Conservation (phyloP, 495 filamentous ascomycete species). For the Aspergillus nidulans region DNA sequence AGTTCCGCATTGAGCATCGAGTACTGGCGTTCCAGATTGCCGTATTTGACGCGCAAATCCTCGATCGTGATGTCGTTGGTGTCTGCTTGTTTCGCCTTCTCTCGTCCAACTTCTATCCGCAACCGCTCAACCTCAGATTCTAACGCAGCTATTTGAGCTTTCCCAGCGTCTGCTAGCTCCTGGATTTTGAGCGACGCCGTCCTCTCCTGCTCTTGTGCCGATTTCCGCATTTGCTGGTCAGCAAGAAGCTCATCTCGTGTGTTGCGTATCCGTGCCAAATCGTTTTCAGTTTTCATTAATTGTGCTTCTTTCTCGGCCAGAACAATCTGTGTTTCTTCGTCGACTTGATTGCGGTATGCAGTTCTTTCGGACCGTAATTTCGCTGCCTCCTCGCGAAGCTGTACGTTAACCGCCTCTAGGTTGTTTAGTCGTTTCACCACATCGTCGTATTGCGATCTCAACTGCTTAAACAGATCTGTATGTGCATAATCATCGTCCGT, state of each 20-base stretch:
- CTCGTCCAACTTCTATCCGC: slow-evolving; percentile 46
- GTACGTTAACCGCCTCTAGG: slow-evolving; percentile 80
- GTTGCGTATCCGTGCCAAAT: slow-evolving; percentile 78
- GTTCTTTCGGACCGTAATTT: slow-evolving; percentile 81
- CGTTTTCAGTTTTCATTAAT: slow-evolving; percentile 73
- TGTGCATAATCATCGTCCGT: slow-evolving; percentile 91
- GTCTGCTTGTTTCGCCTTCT: slow-evolving; percentile 36
- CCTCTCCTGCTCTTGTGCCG: slow-evolving; percentile 70
- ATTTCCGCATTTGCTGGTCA: slow-evolving; percentile 74
- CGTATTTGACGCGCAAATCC: slow-evolving; percentile 67
- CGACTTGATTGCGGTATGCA: slow-evolving; percentile 70
- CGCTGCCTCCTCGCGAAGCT: slow-evolving; percentile 78
- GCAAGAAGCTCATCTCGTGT: slow-evolving; percentile 78
- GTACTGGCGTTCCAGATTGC: slow-evolving; percentile 70
- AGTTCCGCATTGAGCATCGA: slow-evolving; percentile 81
- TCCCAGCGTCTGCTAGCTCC: slow-evolving; percentile 71
- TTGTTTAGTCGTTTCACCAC: slow-evolving; percentile 87
- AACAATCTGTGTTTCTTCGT: slow-evolving; percentile 66
- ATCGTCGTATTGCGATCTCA: slow-evolving; percentile 88
- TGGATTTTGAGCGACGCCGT: slow-evolving; percentile 62
- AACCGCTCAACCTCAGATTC: slow-evolving; percentile 78
- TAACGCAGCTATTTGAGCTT: slow-evolving; percentile 68
- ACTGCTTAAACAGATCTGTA: slow-evolving; percentile 86
- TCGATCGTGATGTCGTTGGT: slow-evolving; percentile 50
- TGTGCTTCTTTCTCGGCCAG: slow-evolving; percentile 76